A percentile compares a stretch with the other conserved stretches of the same genome.
phyloP scores from a whole-genome alignment of 371 early-diverging fungal genomes.

The Mucor circinelloides region DNA sequence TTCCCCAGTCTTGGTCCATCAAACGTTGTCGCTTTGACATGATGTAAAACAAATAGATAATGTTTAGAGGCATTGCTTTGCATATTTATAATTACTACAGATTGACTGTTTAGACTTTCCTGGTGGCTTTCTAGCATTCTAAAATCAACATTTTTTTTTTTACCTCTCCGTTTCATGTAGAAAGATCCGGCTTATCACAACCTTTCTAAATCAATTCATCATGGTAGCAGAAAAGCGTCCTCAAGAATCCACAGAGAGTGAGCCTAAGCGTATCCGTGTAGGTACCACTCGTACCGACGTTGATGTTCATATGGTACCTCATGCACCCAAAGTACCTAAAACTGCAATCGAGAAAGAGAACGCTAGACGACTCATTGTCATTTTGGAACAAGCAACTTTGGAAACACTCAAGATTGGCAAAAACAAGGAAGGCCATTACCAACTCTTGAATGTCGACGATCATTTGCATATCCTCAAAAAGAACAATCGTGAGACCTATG shows the following conservation, averaged over 20 bases:
- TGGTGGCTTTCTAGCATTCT: neutral
- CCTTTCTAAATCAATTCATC: neutral
- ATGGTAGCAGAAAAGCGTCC: conserved; percentile 27
- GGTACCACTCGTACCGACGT: conserved; percentile 45
- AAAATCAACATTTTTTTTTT: conserved; percentile 1
- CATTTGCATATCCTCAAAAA: conserved; percentile 90
- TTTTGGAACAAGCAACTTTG: conserved; percentile 87
- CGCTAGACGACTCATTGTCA: conserved; percentile 89
- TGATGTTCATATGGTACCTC: conserved; percentile 67
- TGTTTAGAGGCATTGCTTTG: neutral
- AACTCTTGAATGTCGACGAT: conserved; percentile 95
- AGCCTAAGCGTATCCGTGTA: conserved; percentile 51
- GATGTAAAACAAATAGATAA: neutral
- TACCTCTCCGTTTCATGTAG: neutral
- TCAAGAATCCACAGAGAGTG: conserved; percentile 18
- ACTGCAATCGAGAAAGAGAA: conserved; percentile 74
- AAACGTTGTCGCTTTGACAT: conserved; percentile 27
- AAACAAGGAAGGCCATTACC: conserved; percentile 88
- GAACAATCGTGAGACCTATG: conserved; percentile 79
- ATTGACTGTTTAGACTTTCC: neutral
- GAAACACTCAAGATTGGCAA: conserved; percentile 96
- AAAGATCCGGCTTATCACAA: neutral
- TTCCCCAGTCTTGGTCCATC: conserved; percentile 21
- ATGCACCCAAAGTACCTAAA: conserved; percentile 81
- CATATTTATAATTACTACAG: neutral